Percentiles rank a stretch among this genome's conserved stretches.
These are phyloP conservation scores for Helianthus annuus DNA, from an alignment of 129 eudicot genomes.

Conservation along the genomic window DNA sequence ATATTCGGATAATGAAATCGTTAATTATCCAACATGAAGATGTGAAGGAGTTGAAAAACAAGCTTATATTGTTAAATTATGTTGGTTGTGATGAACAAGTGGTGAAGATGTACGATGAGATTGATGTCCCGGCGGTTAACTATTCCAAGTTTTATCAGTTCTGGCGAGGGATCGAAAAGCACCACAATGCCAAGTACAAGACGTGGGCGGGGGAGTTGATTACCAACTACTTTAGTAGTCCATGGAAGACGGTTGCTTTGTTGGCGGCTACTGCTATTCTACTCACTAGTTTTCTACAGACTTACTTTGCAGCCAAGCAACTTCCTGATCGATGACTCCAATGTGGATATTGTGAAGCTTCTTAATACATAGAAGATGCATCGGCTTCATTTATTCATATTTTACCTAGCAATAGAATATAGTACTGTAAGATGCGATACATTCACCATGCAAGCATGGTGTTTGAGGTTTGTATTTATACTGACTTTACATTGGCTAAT, in stretches of 20 bases:
- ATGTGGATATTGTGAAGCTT: too few relatives aligned
- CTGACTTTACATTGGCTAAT: too few relatives aligned
- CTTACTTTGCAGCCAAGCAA: background rate
- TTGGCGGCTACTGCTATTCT: constrained; percentile 35
- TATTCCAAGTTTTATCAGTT: constrained; percentile 4
- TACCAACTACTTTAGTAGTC: constrained; percentile 34
- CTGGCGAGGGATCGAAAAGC: constrained; percentile 15
- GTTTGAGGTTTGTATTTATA: too few relatives aligned
- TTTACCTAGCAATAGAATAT: too few relatives aligned
- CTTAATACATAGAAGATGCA: too few relatives aligned
- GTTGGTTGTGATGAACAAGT: constrained; percentile 36
- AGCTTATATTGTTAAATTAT: background rate
- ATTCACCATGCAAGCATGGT: too few relatives aligned
- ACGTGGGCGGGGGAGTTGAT: constrained; percentile 38
- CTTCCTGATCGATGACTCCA: too few relatives aligned
- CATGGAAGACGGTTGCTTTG: constrained; percentile 45
- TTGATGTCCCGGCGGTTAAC: constrained; percentile 20
- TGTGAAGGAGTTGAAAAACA: constrained; percentile 33
- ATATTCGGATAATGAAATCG: constrained; percentile 35
- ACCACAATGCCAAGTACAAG: constrained; percentile 26
- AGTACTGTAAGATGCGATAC: too few relatives aligned
- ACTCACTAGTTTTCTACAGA: constrained; percentile 22
- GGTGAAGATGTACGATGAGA: constrained; percentile 27
- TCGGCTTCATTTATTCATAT: too few relatives aligned
- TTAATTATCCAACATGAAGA: constrained; percentile 27